Evolutionary conservation across 768 basidiomycete species (phyloP), one percentile per base, ranked within the genome.

Genomic region (Coprinellus micaceus): DNA sequence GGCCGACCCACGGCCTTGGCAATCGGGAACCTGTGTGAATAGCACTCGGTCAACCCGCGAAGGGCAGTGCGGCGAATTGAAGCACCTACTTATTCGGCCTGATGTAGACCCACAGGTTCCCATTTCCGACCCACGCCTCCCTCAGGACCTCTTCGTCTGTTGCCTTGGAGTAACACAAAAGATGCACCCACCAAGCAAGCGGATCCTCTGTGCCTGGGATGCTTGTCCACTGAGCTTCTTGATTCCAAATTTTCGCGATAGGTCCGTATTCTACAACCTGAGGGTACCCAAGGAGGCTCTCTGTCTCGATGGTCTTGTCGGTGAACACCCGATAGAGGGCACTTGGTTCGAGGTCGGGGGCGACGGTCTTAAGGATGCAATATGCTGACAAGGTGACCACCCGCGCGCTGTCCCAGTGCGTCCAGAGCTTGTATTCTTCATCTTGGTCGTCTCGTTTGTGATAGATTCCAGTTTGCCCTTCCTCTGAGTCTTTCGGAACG

Each of bases 101-200:
- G 28, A 29, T 24, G 28, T 22, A 54, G 15, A 36, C 41, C 53
- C 53, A 54, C 3, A 54, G 53, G 17, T 43, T 54, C 15, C 53
- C 53, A n/a, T 45, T 11, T 9, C 53, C 53, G 21, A 21, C 28
- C 53, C 53, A 54, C 2, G 53, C 53, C n/a, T 54, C 41, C 19
- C 30, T 7, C 21, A 44, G 26, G 11, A 45, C 45, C 22, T 54
- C 53, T 19, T 45, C 53, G 24, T 22, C 28, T 12, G 21, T 30
- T 17, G 10, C 10, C 13, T 6, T 28, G 17, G 21, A 24, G 26
- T 19, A 22, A 36, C 53, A 45, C 28, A 54, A 19, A 19, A 54
- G 25, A n/a, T 45, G 19, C 24, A 26, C 19, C 53, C 53, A 54
- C 24, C 21, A 33, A 17, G 17, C n/a, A 24, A 4, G 5, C 5